These are phyloP conservation scores for Pyrus pyrifolia DNA, from an alignment of 306 rosid genomes.

Conservation along the genomic window DNA sequence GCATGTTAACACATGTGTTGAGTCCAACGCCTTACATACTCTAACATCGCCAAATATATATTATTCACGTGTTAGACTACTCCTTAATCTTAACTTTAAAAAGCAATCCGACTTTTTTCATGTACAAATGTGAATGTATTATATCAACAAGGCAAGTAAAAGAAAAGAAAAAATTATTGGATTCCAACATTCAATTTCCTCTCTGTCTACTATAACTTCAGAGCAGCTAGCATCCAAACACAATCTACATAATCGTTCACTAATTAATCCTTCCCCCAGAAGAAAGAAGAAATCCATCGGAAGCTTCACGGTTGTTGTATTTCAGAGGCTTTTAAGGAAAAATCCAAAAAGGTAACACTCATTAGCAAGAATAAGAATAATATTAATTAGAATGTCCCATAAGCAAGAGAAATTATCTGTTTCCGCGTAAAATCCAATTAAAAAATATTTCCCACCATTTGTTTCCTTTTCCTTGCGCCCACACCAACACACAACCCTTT, in stretches of 20 bases:
- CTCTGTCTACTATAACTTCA: neutral
- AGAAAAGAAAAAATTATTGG: neutral
- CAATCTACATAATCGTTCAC: neutral
- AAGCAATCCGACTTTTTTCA: neutral
- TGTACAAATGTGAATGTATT: neutral
- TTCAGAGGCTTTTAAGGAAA: neutral
- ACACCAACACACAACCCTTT: neutral
- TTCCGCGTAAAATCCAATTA: constrained; percentile 36
- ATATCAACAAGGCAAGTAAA: neutral
- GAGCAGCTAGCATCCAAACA: neutral
- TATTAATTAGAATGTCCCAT: constrained; percentile 22
- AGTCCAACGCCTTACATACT: too few species aligned
- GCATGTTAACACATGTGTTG: too few species aligned
- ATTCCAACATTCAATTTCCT: neutral
- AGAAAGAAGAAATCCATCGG: neutral
- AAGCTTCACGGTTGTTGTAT: neutral
- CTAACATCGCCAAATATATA: too few species aligned
- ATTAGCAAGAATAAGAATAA: neutral
- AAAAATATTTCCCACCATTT: neutral
- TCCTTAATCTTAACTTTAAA: neutral
- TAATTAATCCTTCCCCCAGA: neutral
- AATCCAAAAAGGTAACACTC: neutral
- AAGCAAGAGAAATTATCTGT: constrained; percentile 1
- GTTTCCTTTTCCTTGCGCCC: neutral
- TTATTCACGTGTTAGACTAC: neutral